phyloP scores from a whole-genome alignment of 1,284 basidiomycete genomes.

The Fomitopsis betulina region DNA sequence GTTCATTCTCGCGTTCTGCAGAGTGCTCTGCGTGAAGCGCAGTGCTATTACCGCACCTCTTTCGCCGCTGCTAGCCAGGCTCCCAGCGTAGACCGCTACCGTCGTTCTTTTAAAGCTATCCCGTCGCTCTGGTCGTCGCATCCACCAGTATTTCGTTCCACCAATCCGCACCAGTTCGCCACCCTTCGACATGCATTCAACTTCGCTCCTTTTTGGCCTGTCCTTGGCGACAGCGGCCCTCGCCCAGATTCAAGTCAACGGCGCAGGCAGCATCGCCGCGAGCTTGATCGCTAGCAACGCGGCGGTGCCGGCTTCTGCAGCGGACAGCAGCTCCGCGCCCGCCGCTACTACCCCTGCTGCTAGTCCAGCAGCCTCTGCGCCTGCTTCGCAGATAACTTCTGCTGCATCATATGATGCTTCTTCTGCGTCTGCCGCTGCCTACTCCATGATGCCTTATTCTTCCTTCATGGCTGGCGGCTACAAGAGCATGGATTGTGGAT shows the following conservation, averaged over 20 bases:
- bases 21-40: slow-evolving; percentile 29
- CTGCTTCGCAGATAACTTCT: slow-evolving; percentile 37
- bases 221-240: slow-evolving; percentile 50
- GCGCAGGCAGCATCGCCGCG: slow-evolving; percentile 43
- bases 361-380: slow-evolving; percentile 18
- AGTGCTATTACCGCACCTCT: slow-evolving; percentile 25
- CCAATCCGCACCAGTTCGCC: slow-evolving; percentile 13
- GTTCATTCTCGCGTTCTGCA: slow-evolving; percentile 5
- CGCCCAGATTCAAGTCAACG: slow-evolving; percentile 50
- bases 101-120: slow-evolving; percentile 35
- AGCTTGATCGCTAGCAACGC: slow-evolving; percentile 11
- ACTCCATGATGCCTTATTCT: slow-evolving; percentile 50
- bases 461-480: slow-evolving; percentile 59
- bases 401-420: slow-evolving; percentile 31
- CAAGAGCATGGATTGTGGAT: slow-evolving; percentile 59
- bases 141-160: slow-evolving; percentile 18
- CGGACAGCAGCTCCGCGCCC: slow-evolving; percentile 4
- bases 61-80: slow-evolving; percentile 31
- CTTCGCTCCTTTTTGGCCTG: slow-evolving; percentile 43
- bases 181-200: slow-evolving; percentile 58
- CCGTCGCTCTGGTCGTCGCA: slow-evolving; percentile 29
- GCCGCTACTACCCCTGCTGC: slow-evolving; percentile 11
- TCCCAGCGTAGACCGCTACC: slow-evolving; percentile 66
- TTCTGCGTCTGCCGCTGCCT: slow-evolving; percentile 26
- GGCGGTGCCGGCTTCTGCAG: slow-evolving; percentile 10